These are phyloP conservation scores for Polychytrium aggregatum DNA, from an alignment of 192 early-diverging fungal species.

Conservation along the genomic window DNA sequence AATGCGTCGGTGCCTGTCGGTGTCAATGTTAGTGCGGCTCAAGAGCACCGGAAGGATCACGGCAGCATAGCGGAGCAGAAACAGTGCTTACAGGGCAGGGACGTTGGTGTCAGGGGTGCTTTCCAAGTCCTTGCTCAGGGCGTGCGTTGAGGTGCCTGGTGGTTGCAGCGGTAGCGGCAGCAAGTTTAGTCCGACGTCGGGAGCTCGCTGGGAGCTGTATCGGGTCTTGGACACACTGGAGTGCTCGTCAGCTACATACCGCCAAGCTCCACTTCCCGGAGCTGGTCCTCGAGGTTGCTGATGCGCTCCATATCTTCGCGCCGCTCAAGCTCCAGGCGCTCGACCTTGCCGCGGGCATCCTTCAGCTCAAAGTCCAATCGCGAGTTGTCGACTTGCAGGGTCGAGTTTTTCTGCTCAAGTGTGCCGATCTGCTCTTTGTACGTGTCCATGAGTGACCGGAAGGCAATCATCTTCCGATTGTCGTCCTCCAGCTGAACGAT, in stretches of 20 bases:
- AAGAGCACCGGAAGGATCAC: neutral
- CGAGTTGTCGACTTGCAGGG: conserved; percentile 56
- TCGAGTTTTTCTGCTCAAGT: conserved; percentile 61
- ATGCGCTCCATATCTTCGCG: conserved; percentile 65
- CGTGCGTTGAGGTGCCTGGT: neutral
- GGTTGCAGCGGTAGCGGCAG: neutral
- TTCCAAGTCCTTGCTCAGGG: neutral
- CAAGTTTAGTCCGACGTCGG: neutral
- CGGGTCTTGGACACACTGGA: too few relatives aligned
- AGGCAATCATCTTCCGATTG: conserved; percentile 64
- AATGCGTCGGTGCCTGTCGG: conserved; percentile 32
- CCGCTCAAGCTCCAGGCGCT: conserved; percentile 51
- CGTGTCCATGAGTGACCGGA: conserved; percentile 74
- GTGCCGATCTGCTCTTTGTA: conserved; percentile 71
- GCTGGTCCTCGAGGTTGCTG: conserved; percentile 60
- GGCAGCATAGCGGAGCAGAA: neutral
- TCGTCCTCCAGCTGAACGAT: conserved; percentile 78
- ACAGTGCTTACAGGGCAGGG: neutral
- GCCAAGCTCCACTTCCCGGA: conserved; percentile 71
- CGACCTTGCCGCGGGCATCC: conserved; percentile 45
- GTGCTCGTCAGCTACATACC: conserved; percentile 22
- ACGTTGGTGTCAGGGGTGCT: neutral
- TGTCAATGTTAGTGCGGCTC: neutral
- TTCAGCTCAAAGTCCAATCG: conserved; percentile 60
- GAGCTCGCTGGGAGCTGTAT: too few relatives aligned